phyloP scores from a whole-genome alignment of 371 early-diverging fungal species.

The Saksenaea oblongispora region DNA sequence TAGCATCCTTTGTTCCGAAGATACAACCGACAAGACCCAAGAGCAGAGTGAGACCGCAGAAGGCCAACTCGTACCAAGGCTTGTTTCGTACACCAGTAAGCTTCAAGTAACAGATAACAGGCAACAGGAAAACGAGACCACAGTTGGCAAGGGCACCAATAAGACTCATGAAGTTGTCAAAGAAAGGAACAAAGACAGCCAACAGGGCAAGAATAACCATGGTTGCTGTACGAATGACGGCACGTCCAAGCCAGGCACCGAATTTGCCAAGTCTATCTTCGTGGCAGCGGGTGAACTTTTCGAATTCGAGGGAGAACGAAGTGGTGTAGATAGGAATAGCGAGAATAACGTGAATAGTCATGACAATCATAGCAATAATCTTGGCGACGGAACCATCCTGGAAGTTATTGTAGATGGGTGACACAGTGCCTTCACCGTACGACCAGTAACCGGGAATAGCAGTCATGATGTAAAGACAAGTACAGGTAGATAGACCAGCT shows the following conservation, averaged over 20 bases:
- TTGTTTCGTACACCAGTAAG: constrained; percentile 60
- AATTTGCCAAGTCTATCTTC: constrained; percentile 39
- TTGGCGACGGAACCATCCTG: constrained; percentile 60
- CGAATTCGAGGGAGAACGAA: constrained; percentile 78
- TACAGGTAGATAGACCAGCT: constrained; percentile 71
- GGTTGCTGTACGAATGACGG: constrained; percentile 52
- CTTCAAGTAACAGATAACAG: constrained; percentile 62
- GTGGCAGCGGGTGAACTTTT: constrained; percentile 45
- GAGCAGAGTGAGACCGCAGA: constrained; percentile 57
- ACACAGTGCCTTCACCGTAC: constrained; percentile 70
- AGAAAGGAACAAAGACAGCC: constrained; percentile 65
- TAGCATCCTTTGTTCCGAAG: constrained; percentile 66
- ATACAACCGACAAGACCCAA: constrained; percentile 62
- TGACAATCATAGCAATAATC: constrained; percentile 71
- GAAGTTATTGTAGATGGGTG: constrained; percentile 79
- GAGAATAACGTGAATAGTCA: constrained; percentile 85
- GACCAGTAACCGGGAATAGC: constrained; percentile 83
- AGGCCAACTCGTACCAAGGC: constrained; percentile 45
- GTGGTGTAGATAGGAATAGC: constrained; percentile 86
- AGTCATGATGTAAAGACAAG: constrained; percentile 76
- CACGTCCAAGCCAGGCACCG: constrained; percentile 53
- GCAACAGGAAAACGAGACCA: constrained; percentile 71
- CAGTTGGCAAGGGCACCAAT: constrained; percentile 72
- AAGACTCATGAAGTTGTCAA: constrained; percentile 75
- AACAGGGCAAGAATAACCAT: constrained; percentile 53